These are phyloP conservation scores for Coelastrella sp. DNA, from an alignment of 139 green algal genomes.

Conservation along the genomic window DNA sequence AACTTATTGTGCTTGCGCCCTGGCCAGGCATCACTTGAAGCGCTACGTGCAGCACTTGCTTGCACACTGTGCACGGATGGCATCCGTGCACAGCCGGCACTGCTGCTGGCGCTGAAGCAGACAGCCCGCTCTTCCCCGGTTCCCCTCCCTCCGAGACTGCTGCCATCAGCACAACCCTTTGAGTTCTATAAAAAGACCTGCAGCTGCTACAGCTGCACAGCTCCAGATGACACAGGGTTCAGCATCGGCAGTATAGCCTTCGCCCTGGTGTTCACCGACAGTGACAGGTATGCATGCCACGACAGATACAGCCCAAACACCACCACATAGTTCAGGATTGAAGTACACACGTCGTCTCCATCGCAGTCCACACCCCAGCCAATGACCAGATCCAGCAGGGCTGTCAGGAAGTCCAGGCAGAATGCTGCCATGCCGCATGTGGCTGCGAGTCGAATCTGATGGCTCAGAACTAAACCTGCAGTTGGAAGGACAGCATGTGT, in stretches of 20 bases:
- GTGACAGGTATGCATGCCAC: constrained; percentile 1
- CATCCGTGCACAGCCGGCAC: no score
- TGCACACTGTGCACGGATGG: no score
- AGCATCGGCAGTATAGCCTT: constrained; percentile 7
- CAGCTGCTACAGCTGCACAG: constrained; percentile 27
- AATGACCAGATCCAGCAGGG: constrained; percentile 16
- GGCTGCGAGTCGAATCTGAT: constrained; percentile 11
- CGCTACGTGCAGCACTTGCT: no score
- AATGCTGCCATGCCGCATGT: constrained; percentile 18
- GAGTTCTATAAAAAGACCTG: background rate
- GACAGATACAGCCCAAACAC: constrained; percentile 26
- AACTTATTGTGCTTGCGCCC: no score
- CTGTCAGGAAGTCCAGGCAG: constrained; percentile 30
- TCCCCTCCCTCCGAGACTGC: no score
- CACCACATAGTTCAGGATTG: constrained; percentile 14
- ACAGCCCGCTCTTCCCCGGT: no score
- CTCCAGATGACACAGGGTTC: constrained; percentile 31
- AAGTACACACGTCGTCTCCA: background rate
- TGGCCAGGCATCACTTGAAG: no score
- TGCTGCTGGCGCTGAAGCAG: no score
- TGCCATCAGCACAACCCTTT: no score
- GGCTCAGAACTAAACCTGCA: constrained; percentile 17
- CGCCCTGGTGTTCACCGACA: background rate
- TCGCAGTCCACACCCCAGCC: constrained; percentile 22
- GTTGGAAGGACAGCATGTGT: background rate